phyloP scores from a whole-genome alignment of 176 grass and related monocot genomes.

The Metroxylon sagu region DNA sequence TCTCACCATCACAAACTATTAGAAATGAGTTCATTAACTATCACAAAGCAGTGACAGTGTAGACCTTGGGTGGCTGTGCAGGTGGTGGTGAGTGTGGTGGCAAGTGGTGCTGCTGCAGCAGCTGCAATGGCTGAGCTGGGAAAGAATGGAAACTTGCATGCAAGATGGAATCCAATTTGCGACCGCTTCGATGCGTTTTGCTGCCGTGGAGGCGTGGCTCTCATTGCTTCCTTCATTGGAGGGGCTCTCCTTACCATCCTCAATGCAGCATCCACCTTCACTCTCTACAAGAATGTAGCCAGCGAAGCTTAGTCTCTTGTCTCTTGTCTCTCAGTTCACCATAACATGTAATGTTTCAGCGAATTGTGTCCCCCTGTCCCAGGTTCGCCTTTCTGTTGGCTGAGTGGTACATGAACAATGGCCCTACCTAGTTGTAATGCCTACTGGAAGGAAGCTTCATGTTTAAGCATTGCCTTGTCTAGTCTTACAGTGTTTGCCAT shows the following conservation, averaged over 20 bases:
- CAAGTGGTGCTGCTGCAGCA: conserved; percentile 42
- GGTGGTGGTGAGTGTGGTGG: conserved; percentile 52
- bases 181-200: conserved; percentile 70
- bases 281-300: conserved; percentile 9
- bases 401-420: no score
- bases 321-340: conserved; percentile 4
- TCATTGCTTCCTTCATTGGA: conserved; percentile 43
- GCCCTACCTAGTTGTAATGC: no score
- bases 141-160: conserved; percentile 69
- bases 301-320: conserved; percentile 25
- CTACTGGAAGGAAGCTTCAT: no score
- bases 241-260: conserved; percentile 40
- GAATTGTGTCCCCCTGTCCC: no score
- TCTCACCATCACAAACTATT: no score
- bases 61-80: conserved; percentile 17
- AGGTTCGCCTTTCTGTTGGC: no score
- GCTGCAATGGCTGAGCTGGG: conserved; percentile 59
- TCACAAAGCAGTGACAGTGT: no score
- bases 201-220: conserved; percentile 37
- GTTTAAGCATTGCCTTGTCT: no score
- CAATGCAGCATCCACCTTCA: conserved; percentile 26
- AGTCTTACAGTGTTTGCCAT: no score
- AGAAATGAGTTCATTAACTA: no score
- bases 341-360: no score
- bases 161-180: conserved; percentile 76